A percentile compares a stretch with the other conserved stretches of the same genome.
These are phyloP conservation scores for Metschnikowia koreensis DNA, from an alignment of 805 yeast species.

Conservation along the genomic window DNA sequence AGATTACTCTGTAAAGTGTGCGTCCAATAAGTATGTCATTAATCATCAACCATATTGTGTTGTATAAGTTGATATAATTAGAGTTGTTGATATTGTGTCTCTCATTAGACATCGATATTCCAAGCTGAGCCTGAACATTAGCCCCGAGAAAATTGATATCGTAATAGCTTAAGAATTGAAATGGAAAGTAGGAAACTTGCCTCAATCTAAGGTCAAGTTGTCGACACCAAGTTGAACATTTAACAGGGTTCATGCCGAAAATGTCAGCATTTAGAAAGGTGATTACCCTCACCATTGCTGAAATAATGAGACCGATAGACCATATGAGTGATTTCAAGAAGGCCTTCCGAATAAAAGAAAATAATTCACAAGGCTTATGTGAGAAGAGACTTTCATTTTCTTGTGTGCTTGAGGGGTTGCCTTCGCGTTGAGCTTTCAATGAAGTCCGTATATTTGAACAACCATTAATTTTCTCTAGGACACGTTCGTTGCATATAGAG, in stretches of 20 bases:
- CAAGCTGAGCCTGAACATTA: constrained; percentile 35
- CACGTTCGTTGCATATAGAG: constrained; percentile 26
- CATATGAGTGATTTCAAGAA: constrained; percentile 8
- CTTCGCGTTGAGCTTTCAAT: not conserved
- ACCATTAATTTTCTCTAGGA: constrained; percentile 35
- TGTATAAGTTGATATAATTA: constrained; percentile 74
- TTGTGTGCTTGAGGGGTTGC: not conserved
- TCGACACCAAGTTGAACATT: constrained; percentile 61
- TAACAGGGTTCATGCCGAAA: constrained; percentile 27
- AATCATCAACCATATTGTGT: constrained; percentile 80
- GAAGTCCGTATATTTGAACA: constrained; percentile 18
- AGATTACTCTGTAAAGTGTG: constrained; percentile 37
- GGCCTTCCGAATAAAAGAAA: not conserved
- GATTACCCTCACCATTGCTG: constrained; percentile 14
- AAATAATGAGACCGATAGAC: constrained; percentile 14
- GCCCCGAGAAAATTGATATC: constrained; percentile 40
- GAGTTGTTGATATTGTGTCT: constrained; percentile 41
- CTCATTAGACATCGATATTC: constrained; percentile 35
- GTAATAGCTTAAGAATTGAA: constrained; percentile 64
- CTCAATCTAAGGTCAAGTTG: constrained; percentile 77
- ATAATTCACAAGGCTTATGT: not conserved
- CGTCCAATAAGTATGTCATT: constrained; percentile 81
- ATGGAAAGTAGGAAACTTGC: constrained; percentile 76
- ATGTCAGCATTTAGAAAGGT: constrained; percentile 28
- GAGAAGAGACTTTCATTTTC: not conserved